phyloP scores from a whole-genome alignment of 2,329 filamentous ascomycete genomes.

The Nemania bipapillata region DNA sequence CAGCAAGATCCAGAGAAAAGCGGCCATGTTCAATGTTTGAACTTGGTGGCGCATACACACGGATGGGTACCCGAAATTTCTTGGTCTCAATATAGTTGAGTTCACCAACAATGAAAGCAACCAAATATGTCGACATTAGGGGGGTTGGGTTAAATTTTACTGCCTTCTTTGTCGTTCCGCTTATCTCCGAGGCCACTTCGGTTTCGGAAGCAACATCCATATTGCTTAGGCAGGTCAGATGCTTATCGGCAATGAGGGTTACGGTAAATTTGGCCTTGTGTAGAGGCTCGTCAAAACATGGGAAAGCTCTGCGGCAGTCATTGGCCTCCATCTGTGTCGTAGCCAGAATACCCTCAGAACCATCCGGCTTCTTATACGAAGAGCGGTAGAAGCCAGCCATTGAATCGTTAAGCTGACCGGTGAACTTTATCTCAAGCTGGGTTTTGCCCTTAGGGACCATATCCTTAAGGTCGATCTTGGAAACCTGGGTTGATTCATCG shows the following conservation, averaged over 20 bases:
- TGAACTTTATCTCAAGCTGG: slow-evolving; percentile 79
- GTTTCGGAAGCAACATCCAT: slow-evolving; percentile 91
- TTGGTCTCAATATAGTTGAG: slow-evolving; percentile 94
- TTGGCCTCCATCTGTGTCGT: slow-evolving; percentile 97
- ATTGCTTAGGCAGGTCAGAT: slow-evolving; percentile 92
- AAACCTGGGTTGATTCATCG: slow-evolving; percentile 82
- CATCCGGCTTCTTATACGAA: slow-evolving; percentile 85
- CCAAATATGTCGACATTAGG: slow-evolving; percentile 93
- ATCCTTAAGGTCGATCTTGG: slow-evolving; percentile 81
- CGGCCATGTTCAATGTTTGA: slow-evolving; percentile 89
- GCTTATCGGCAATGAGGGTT: slow-evolving; percentile 88
- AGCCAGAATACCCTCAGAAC: slow-evolving; percentile 82
- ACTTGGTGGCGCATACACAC: slow-evolving; percentile 92
- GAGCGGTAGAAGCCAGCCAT: slow-evolving; percentile 98
- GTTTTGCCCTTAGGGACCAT: slow-evolving; percentile 79
- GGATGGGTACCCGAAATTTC: slow-evolving; percentile 87
- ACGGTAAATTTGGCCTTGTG: slow-evolving; percentile 93
- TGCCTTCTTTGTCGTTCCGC: slow-evolving; percentile 76
- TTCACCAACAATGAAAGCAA: slow-evolving; percentile 93
- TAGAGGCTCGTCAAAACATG: slow-evolving; percentile 95
- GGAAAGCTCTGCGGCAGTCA: slow-evolving; percentile 90
- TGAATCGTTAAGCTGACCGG: slow-evolving; percentile 83
- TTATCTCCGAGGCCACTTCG: slow-evolving; percentile 72
- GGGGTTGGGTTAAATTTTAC: slow-evolving; percentile 94
- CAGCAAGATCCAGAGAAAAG: slow-evolving; percentile 90